Evolutionary conservation across 257 asterid species (phyloP).

Genomic region (Nicotiana otophora): DNA sequence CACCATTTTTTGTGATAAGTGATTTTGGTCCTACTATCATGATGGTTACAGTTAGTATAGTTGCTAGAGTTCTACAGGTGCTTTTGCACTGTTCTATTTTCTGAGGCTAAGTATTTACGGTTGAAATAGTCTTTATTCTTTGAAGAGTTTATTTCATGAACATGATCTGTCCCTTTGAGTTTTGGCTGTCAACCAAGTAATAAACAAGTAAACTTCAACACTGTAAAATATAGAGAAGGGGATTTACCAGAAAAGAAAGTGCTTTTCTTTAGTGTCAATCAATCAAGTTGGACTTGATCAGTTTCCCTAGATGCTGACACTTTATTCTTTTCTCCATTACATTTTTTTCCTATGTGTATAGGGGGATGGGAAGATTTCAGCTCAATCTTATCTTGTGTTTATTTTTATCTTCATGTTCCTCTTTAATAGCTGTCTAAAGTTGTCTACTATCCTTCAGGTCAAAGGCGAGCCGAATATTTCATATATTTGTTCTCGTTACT

Average conservation of each 20-base stretch:
- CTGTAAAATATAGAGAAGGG: not conserved
- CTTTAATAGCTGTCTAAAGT: not conserved
- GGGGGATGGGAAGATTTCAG: not conserved
- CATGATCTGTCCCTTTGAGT: not conserved
- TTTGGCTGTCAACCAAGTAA: not conserved
- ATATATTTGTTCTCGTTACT: constrained; percentile 30
- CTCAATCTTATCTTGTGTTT: not conserved
- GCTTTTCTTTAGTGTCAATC: not conserved
- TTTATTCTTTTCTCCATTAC: not conserved
- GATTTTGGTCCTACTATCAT: not conserved
- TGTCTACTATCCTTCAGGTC: constrained; percentile 11
- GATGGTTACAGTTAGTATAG: not conserved
- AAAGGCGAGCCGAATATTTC: constrained; percentile 31
- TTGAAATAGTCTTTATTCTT: not conserved
- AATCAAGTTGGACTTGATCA: not conserved
- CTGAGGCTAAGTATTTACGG: not conserved
- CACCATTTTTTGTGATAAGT: not conserved
- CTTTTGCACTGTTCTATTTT: not conserved
- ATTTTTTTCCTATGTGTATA: not conserved
- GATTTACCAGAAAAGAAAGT: not conserved
- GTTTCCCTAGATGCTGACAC: not conserved
- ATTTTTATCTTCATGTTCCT: not conserved
- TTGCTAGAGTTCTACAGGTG: not conserved
- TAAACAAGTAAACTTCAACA: not conserved
- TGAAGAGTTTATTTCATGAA: not conserved